Evolutionary conservation across 176 grass and related monocot genomes (phyloP).

Genomic region (maize (Zea mays)): DNA sequence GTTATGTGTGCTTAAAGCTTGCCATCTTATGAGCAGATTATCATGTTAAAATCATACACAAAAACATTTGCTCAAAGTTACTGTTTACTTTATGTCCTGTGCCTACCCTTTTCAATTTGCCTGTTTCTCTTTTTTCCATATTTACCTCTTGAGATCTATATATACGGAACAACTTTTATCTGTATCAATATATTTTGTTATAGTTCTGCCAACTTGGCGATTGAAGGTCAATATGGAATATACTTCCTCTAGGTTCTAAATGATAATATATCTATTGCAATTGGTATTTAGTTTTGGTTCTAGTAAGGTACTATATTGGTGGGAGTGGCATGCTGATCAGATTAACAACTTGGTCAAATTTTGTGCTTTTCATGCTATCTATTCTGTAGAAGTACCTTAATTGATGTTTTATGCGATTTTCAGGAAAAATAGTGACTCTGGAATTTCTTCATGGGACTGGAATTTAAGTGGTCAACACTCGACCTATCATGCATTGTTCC

Average conservation of each 20-base stretch:
- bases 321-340: not conserved
- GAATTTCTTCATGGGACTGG: constrained; percentile 99
- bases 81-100: not conserved
- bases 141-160: constrained; percentile 7
- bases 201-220: not conserved
- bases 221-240: not conserved
- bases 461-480: constrained; percentile 95
- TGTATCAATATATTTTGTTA: not conserved
- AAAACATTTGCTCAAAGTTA: constrained; percentile 5
- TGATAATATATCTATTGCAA: constrained; percentile 18
- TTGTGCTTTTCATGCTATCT: constrained; percentile 20
- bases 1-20: constrained; percentile 30
- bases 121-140: not conserved
- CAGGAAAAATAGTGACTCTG: constrained; percentile 76
- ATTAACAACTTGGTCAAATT: not conserved
- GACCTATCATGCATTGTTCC: constrained; percentile 95
- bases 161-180: constrained; percentile 3
- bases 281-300: constrained; percentile 11
- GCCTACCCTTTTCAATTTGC: not conserved
- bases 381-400: constrained; percentile 2
- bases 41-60: not conserved
- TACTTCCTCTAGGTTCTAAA: constrained; percentile 14
- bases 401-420: constrained; percentile 33
- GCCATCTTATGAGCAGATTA: not conserved
- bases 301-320: not conserved